Conservation (phyloP, 306 rosid genomes). For the Pterocarpus santalinus region DNA sequence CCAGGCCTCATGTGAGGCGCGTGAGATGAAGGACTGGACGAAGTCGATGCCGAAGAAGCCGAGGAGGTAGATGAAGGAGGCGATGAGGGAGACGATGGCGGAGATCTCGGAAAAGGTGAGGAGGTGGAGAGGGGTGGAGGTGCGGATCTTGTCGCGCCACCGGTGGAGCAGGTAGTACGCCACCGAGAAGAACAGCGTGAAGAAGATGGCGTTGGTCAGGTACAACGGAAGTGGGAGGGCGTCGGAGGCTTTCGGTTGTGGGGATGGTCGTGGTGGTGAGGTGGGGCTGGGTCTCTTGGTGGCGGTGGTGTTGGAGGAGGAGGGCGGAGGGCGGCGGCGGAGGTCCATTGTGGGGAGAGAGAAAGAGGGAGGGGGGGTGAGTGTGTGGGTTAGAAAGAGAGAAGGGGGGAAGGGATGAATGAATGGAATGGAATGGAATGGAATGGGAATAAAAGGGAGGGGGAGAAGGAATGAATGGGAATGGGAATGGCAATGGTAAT, state of each 20-base stretch:
- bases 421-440: neutral
- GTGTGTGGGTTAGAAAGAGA: neutral
- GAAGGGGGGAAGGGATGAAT: neutral
- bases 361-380: neutral
- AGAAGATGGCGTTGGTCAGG: constrained; percentile 72
- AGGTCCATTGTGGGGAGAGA: constrained; percentile 40
- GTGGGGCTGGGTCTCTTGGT: neutral
- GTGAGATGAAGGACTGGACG: constrained; percentile 71
- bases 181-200: constrained; percentile 80
- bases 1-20: constrained; percentile 66
- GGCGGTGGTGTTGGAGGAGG: constrained; percentile 2
- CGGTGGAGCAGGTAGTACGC: constrained; percentile 73
- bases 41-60: constrained; percentile 82
- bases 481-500: too few relatives aligned
- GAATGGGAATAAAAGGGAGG: neutral
- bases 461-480: neutral
- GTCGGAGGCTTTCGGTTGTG: constrained; percentile 63
- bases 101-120: constrained; percentile 67
- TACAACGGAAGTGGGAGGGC: constrained; percentile 71
- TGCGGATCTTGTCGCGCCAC: constrained; percentile 81
- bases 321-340: constrained; percentile 43
- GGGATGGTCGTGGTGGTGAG: neutral
- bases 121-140: constrained; percentile 74
- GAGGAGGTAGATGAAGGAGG: constrained; percentile 78
- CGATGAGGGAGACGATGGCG: constrained; percentile 72